Evolutionary conservation across 75 land plant genomes (phyloP).

Genomic region (Sequoiadendron giganteum): DNA sequence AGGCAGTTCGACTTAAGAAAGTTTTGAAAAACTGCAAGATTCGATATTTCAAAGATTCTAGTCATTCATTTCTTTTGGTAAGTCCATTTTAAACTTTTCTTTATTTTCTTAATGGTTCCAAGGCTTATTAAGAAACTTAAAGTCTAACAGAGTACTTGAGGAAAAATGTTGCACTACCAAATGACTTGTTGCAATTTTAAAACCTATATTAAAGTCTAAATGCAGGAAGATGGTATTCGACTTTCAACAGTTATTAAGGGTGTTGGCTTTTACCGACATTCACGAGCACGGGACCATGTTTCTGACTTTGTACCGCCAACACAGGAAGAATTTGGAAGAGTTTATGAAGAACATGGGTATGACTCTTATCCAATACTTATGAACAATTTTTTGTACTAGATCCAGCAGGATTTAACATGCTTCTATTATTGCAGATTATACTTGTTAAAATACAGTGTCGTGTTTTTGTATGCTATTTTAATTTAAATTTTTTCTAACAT

Average conservation of each 20-base stretch:
- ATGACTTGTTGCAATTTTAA: neutral
- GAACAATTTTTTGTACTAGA: neutral
- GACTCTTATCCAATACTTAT: neutral
- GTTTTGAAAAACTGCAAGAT: constrained; percentile 40
- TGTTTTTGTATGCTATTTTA: neutral
- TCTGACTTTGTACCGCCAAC: constrained; percentile 43
- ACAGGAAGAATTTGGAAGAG: constrained; percentile 26
- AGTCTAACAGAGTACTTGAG: neutral
- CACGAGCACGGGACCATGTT: constrained; percentile 30
- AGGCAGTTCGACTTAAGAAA: constrained; percentile 50
- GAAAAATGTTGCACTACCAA: neutral
- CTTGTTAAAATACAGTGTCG: neutral
- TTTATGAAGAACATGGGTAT: constrained; percentile 27
- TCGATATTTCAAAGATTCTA: constrained; percentile 48
- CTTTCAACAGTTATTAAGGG: constrained; percentile 46
- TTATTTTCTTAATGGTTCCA: neutral
- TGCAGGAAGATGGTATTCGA: constrained; percentile 46
- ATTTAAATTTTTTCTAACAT: too few relatives aligned
- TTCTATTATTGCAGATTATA: neutral
- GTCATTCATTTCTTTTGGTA: constrained; percentile 64
- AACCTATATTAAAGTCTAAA: neutral
- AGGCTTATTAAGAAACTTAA: neutral
- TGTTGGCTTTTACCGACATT: constrained; percentile 32
- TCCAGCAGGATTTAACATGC: neutral
- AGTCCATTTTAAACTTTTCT: neutral